Base-by-base conservation (phyloP, 306 rosid genomes). In the Citrullus mucosospermus region DNA sequence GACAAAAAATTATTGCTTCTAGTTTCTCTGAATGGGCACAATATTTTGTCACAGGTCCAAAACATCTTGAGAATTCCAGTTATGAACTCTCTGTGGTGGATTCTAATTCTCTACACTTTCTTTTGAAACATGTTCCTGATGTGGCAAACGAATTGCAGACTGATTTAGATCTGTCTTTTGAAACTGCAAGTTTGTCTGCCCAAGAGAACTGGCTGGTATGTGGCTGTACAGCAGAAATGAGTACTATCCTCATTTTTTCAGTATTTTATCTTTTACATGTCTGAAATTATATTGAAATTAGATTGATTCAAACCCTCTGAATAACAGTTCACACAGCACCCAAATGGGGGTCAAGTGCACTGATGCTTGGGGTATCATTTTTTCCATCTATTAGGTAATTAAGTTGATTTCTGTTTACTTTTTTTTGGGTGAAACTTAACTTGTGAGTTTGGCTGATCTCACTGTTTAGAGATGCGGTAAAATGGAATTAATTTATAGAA, bases 41-140 rank as follows among this genome's bases (percentile, higher is more conserved):
- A 50, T 28, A 32, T 54, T 32, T 74, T 54, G 61, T 88, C 83
- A 78, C 92, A 96, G 99, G 86, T 82, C 76, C 87, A 56, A 89
- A 88, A 84, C 88, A 68, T 82, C 82, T 92, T 76, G 75, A 86
- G 78, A 92, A 96, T 65, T 86, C 99, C 80, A 92, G 88, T 54
- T 96, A 86, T 80, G 98, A 96, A 72, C 83, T 96, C 51, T 84
- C 98, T 79, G 98, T 96, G 28, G 87, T 88, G 82, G 99, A 96
- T 88, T 92, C 99, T 87, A 96, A 96, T 88, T 92, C 97, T 14
- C 86, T 96, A 76, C 87, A 9, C 79, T 96, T 96, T 85, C 82
- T 96, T 80, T 91, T 91, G 87, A 90, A 91, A 78, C 75, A 96
- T 78, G 92, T 91, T 60, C 98, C 99, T 55, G 89, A 91, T 60